phyloP scores from a whole-genome alignment of 148 eudicot genomes.

The Mesembryanthemum crystallinum region DNA sequence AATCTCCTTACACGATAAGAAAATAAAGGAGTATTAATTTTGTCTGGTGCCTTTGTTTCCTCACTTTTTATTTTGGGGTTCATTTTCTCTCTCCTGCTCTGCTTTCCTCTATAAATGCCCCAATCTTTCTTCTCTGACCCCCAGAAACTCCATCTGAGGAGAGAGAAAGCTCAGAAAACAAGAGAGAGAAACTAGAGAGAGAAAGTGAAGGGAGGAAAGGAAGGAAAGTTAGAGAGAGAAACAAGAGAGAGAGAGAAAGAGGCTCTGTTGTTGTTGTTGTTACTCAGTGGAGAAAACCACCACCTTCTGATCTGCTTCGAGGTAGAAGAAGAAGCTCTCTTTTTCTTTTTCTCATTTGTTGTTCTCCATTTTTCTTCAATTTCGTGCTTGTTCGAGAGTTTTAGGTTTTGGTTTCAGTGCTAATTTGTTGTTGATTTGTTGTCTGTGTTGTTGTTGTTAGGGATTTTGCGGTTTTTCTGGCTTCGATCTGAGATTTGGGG shows the following conservation, averaged over 20 bases:
- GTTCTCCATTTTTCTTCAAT: background rate
- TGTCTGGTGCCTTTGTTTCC: conserved; percentile 27
- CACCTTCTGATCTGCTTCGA: conserved; percentile 36
- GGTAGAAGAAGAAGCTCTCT: conserved; percentile 3
- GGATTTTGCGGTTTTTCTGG: conserved; percentile 29
- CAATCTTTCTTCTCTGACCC: conserved; percentile 34
- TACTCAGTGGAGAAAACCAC: conserved; percentile 1
- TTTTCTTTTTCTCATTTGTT: background rate
- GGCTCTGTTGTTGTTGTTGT: background rate
- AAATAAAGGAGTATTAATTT: background rate
- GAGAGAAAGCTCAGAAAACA: conserved; percentile 28
- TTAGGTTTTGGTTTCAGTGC: background rate
- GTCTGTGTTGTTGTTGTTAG: conserved; percentile 17
- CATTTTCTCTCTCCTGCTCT: conserved; percentile 18
- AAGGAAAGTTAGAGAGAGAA: conserved; percentile 19
- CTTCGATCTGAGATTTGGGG: conserved; percentile 38
- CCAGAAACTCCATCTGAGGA: conserved; percentile 29
- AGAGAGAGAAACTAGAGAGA: background rate
- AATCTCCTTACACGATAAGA: background rate
- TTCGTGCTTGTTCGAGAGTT: background rate
- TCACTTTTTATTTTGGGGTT: conserved; percentile 11
- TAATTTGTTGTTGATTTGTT: background rate
- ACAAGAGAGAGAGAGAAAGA: background rate
- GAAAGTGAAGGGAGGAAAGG: conserved; percentile 14
- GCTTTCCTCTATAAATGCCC: conserved; percentile 34